These are phyloP conservation scores for Lizanozyma gosingica DNA, from an alignment of 1,139 yeast species.

Conservation along the genomic window DNA sequence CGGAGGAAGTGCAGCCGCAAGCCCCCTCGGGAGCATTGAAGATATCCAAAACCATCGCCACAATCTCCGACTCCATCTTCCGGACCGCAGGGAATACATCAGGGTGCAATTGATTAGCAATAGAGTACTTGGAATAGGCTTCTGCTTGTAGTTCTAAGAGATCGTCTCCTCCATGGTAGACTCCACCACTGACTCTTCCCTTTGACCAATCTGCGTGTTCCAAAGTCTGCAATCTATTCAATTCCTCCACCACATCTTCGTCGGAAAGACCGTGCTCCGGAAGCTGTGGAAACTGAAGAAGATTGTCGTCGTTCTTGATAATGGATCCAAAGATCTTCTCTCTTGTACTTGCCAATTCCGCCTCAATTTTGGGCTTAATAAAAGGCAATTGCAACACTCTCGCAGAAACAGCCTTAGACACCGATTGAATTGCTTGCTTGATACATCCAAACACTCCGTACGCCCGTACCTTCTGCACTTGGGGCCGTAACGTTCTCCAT, in stretches of 20 bases:
- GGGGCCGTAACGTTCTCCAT: background rate
- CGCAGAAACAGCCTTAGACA: conserved; percentile 18
- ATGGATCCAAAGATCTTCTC: conserved; percentile 44
- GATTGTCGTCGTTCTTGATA: conserved; percentile 39
- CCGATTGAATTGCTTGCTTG: conserved; percentile 6
- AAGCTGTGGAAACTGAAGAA: conserved; percentile 40
- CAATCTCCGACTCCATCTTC: conserved; percentile 94
- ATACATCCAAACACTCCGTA: conserved; percentile 29
- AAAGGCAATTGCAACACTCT: conserved; percentile 44
- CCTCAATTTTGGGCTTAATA: conserved; percentile 45
- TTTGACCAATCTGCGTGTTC: conserved; percentile 72
- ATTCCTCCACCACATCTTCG: conserved; percentile 34
- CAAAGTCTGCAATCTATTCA: conserved; percentile 40
- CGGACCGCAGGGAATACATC: conserved; percentile 96
- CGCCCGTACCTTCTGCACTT: conserved; percentile 15
- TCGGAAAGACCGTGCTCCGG: conserved; percentile 51
- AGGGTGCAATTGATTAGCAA: conserved; percentile 92
- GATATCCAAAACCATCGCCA: conserved; percentile 74
- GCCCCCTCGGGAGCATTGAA: conserved; percentile 55
- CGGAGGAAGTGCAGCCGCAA: conserved; percentile 89
- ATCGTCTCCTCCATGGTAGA: conserved; percentile 86
- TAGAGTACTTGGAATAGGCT: conserved; percentile 70
- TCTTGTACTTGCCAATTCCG: conserved; percentile 45
- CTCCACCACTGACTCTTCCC: conserved; percentile 91
- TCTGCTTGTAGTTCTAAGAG: conserved; percentile 62